phyloP scores from a whole-genome alignment of 1,139 yeast species.

The Candida sanyaensis region DNA sequence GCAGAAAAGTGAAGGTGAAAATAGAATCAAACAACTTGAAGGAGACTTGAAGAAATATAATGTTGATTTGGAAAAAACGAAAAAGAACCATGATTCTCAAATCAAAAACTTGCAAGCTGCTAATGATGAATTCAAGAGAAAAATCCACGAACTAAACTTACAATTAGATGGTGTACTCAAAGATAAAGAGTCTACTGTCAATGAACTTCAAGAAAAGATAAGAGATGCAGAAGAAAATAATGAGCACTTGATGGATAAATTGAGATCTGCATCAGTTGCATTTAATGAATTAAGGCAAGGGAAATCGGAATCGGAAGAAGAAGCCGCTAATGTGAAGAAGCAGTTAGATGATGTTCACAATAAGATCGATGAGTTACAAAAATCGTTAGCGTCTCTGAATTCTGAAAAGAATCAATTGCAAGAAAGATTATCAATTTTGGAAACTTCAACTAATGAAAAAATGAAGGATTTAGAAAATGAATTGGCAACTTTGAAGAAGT shows the following conservation, averaged over 20 bases:
- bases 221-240: slow-evolving; percentile 37
- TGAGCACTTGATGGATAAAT: slow-evolving; percentile 42
- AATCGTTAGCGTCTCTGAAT: not conserved
- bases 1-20: slow-evolving; percentile 56
- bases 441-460: not conserved
- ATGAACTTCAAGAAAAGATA: slow-evolving; percentile 23
- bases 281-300: slow-evolving; percentile 40
- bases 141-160: slow-evolving; percentile 25
- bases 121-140: slow-evolving; percentile 23
- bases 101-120: slow-evolving; percentile 21
- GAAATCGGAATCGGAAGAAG: slow-evolving; percentile 20
- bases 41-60: slow-evolving; percentile 35
- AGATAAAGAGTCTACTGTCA: slow-evolving; percentile 18
- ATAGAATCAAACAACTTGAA: slow-evolving; percentile 38
- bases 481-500: not conserved
- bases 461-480: slow-evolving; percentile 6
- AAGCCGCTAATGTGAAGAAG: slow-evolving; percentile 9
- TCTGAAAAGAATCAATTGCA: slow-evolving; percentile 12
- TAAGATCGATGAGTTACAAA: slow-evolving; percentile 5
- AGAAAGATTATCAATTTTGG: slow-evolving; percentile 10
- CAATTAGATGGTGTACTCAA: slow-evolving; percentile 15
- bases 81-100: slow-evolving; percentile 24
- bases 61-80: slow-evolving; percentile 21
- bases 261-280: slow-evolving; percentile 48
- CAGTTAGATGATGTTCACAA: slow-evolving; percentile 16